phyloP scores from a whole-genome alignment of 345 rosid species.

The Limnanthes douglasii region DNA sequence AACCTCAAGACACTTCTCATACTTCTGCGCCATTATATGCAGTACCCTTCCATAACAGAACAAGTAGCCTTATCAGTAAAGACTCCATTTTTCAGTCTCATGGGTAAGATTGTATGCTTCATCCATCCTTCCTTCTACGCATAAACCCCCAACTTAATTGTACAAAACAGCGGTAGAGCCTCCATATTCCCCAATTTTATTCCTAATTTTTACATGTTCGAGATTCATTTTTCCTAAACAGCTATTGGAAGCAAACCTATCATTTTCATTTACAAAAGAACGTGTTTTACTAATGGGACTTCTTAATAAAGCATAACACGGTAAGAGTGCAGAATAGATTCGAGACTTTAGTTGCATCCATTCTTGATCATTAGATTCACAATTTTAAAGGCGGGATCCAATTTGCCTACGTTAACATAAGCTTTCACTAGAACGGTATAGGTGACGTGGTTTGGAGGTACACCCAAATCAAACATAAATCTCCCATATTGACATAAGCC shows the following conservation, averaged over 20 bases:
- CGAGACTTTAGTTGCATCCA: conserved; percentile 20
- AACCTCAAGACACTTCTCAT: conserved; percentile 14
- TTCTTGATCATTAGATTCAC: conserved; percentile 18
- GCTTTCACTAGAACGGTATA: conserved; percentile 29
- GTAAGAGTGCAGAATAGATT: conserved; percentile 19
- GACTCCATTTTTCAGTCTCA: conserved; percentile 9
- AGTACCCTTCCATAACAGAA: conserved; percentile 20
- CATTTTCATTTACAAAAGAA: neutral
- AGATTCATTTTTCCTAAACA: conserved; percentile 15
- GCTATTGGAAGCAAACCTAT: conserved; percentile 2
- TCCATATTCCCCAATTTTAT: conserved; percentile 15
- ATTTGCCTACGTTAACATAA: conserved; percentile 16
- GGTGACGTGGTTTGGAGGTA: conserved; percentile 27
- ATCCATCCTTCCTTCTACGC: conserved; percentile 19
- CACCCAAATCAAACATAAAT: conserved; percentile 23
- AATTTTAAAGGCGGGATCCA: conserved; percentile 22
- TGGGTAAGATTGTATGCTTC: conserved; percentile 15
- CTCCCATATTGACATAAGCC: conserved; percentile 31
- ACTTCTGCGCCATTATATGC: conserved; percentile 13
- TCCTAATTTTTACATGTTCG: conserved; percentile 16
- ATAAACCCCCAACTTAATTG: conserved; percentile 14
- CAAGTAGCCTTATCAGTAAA: conserved; percentile 20
- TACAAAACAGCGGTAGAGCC: conserved; percentile 16
- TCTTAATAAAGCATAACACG: conserved; percentile 15
- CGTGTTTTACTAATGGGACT: conserved; percentile 5